Base-by-base conservation (phyloP, 75 land plant species). In the Cunninghamia lanceolata region DNA sequence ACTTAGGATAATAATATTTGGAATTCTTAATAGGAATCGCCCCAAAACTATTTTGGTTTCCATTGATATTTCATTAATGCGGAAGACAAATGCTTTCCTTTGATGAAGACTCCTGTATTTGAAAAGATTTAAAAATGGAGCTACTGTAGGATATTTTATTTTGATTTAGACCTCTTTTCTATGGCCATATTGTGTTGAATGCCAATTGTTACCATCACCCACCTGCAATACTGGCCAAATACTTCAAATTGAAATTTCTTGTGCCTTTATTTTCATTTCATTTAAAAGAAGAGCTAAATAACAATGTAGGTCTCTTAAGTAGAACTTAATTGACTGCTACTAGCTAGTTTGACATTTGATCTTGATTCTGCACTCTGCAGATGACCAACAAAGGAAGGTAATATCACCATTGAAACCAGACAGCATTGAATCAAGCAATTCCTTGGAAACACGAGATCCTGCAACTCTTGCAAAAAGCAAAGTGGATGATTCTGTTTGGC, bases 281-380 rank as follows among this genome's bases (percentile, higher is more conserved):
- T 43, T 0, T 80, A 9, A 43, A 80, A n/a, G 50, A 80, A 43
- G 21, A 43, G n/a, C 9, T 42, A 35, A 80, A 45, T 28, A 80
- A 28, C 82, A 77, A 39, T 45, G 28, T 43, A 80, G 13, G 13
- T 80, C 47, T 28, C 30, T 80, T 28, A 40, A 28, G 30, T 80
- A 43, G 46, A 80, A 42, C 50, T 28, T 19, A 80, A 80, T 43
- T 28, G 32, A 10, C 30, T 80, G 82, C 3, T n/a, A n/a, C n/a
- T n/a, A n/a, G n/a, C n/a, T 80, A 80, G 45, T 19, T 43, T 42
- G 47, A 80, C 32, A 80, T 80, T 80, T 43, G 32, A 80, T 43
- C 36, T 73, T 34, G 75, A 73, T 73, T 73, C 82, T 80, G 82
- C 9, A 25, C 9, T 43, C 13, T 43, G 28, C 82, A 80, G 82